Percentiles rank a stretch among this genome's conserved stretches.
Conservation (phyloP, 1,284 basidiomycete genomes). For the Cryptococcus jaspeensis region DNA sequence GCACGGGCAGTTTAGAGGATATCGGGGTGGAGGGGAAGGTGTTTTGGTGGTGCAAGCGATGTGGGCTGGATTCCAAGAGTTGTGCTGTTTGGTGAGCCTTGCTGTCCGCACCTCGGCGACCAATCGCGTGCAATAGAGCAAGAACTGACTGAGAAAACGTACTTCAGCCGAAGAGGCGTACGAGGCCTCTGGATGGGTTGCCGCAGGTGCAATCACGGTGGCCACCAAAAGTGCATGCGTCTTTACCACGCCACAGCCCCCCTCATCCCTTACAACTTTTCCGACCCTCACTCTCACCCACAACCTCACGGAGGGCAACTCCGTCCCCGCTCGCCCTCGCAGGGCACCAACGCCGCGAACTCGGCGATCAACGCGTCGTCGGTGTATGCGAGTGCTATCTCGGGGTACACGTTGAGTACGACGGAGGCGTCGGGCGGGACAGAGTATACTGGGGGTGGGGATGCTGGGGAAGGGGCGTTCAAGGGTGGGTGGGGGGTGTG, state of each 20-base stretch:
- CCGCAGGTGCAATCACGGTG: conserved; percentile 41
- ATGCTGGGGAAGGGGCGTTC: neutral
- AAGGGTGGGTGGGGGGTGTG: conserved; percentile 29
- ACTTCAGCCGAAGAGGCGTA: conserved; percentile 31
- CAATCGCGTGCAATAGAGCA: neutral
- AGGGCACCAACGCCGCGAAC: neutral
- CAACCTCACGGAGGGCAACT: neutral
- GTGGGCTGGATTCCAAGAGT: conserved; percentile 30
- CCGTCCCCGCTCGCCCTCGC: neutral
- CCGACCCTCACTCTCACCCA: neutral
- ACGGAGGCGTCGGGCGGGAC: conserved; percentile 9
- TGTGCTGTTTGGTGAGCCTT: conserved; percentile 43
- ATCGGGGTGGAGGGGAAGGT: conserved; percentile 30
- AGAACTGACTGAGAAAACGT: neutral
- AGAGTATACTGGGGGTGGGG: conserved; percentile 1
- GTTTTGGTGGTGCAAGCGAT: conserved; percentile 46
- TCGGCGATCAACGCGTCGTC: neutral
- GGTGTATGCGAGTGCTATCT: neutral
- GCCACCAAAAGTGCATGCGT: conserved; percentile 43
- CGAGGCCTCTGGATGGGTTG: conserved; percentile 44
- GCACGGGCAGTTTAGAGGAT: conserved; percentile 44
- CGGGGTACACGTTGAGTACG: neutral
- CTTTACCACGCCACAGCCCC: conserved; percentile 29
- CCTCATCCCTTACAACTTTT: neutral
- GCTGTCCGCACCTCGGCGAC: no score